Evolutionary conservation across 1,284 basidiomycete genomes (phyloP), one percentile per base, ranked within the genome.

Genomic region (Ceratobasidium sp.): DNA sequence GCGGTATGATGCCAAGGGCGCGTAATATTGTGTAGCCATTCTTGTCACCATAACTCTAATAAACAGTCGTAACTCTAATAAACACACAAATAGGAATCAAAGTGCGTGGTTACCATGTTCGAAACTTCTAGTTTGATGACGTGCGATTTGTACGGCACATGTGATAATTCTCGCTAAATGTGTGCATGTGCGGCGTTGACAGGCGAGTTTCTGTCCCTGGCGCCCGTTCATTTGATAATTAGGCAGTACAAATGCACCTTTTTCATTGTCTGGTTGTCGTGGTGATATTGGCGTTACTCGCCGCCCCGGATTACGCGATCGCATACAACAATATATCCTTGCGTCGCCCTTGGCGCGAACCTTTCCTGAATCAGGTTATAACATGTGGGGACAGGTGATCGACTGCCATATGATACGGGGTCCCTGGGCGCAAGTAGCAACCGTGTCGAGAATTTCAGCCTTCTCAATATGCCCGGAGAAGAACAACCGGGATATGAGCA

Each of bases 1-100:
- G 43, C 62, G 62, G 25, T 65, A 65, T 31, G 35, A 65, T 29
- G 34, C 25, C 12, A 43, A 65, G 32, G 62, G 62, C 25, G 62
- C 62, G 25, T 65, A 65, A 22, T 49, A 20, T 27, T 13, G 20
- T 22, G n/a, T 22, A 13, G 12, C 45, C 29, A 10, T 12, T 6
- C 20, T 12, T 22, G 17, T 22, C 43, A 17, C 43, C 43, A 47
- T 6, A 22, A 22, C 13, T n/a, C n/a, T n/a, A n/a, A n/a, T 40
- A 10, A 40, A 17, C 38, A 40, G 38, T 17, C n/a, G n/a, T n/a
- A n/a, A n/a, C n/a, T n/a, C n/a, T n/a, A n/a, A n/a, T n/a, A 20
- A 22, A 27, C 17, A n/a, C n/a, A 49, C 45, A 49, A 49, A 49
- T 25, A 7, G 25, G 10, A n/a, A n/a, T n/a, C 17, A n/a, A n/a